phyloP scores from a whole-genome alignment of 768 basidiomycete species.

The Tylopilus subfusipes region DNA sequence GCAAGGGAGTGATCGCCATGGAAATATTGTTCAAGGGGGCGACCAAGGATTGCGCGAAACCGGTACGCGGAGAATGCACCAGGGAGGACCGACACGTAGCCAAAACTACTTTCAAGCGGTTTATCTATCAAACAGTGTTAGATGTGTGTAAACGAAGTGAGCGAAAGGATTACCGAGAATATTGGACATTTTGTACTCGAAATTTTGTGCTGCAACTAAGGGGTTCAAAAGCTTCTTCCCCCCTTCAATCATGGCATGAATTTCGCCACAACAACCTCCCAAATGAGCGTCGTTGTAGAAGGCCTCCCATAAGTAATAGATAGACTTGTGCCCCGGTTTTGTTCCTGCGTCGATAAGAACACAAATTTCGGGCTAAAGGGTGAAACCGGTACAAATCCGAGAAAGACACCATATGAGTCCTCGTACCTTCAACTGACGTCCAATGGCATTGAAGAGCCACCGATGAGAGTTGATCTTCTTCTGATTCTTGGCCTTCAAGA shows the following conservation, averaged over 20 bases:
- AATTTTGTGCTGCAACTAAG: constrained; percentile 91
- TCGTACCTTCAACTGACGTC: constrained; percentile 65
- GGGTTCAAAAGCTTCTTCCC: constrained; percentile 91
- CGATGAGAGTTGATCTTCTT: constrained; percentile 96
- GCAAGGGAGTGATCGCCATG: constrained; percentile 88
- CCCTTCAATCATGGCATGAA: constrained; percentile 94
- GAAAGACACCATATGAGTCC: constrained; percentile 12
- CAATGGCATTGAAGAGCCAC: constrained; percentile 95
- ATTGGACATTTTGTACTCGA: constrained; percentile 98
- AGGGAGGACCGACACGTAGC: constrained; percentile 92
- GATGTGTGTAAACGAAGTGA: neutral
- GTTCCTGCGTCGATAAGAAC: constrained; percentile 94
- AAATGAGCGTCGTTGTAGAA: constrained; percentile 78
- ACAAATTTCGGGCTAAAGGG: constrained; percentile 77
- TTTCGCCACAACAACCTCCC: constrained; percentile 91
- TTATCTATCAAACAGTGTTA: constrained; percentile 54
- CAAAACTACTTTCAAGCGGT: constrained; percentile 92
- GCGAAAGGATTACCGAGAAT: constrained; percentile 62
- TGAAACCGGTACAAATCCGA: neutral
- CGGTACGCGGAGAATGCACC: constrained; percentile 97
- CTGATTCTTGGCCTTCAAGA: constrained; percentile 90
- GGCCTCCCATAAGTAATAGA: constrained; percentile 94
- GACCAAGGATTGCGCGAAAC: constrained; percentile 87
- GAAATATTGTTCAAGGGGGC: constrained; percentile 82
- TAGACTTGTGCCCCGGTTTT: constrained; percentile 93